phyloP scores from a whole-genome alignment of 2,329 filamentous ascomycete species.

The Fusarium decemcellulare region DNA sequence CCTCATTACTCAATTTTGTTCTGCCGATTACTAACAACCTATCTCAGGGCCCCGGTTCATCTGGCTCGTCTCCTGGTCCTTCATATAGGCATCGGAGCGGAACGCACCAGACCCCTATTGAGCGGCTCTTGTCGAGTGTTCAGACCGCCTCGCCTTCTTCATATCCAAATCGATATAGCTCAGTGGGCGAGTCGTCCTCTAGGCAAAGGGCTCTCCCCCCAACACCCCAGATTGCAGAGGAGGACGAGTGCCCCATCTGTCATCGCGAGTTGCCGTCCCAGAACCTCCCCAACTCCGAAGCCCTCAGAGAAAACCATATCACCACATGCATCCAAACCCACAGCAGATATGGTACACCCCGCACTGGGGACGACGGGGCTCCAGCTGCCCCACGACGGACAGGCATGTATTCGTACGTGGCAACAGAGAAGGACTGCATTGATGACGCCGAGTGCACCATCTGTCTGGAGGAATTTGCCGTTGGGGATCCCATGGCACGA shows the following conservation, averaged over 20 bases:
- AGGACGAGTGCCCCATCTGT: slow-evolving; percentile 86
- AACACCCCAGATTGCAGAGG: slow-evolving; percentile 72
- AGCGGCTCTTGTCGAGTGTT: slow-evolving; percentile 56
- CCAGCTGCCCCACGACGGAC: slow-evolving; percentile 62
- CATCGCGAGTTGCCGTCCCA: slow-evolving; percentile 77
- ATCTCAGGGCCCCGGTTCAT: slow-evolving; percentile 33
- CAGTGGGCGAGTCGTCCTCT: slow-evolving; percentile 52
- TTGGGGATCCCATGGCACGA: slow-evolving; percentile 74
- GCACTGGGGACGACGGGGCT: slow-evolving; percentile 44
- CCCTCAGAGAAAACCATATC: slow-evolving; percentile 71
- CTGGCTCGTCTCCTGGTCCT: slow-evolving; percentile 43
- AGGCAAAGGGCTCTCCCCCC: slow-evolving; percentile 57
- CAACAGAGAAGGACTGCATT: slow-evolving; percentile 79
- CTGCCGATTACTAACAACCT: slow-evolving; percentile 12
- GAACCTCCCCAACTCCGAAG: slow-evolving; percentile 66
- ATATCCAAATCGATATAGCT: slow-evolving; percentile 51
- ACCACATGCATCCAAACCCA: slow-evolving; percentile 69
- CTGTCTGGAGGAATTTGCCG: slow-evolving; percentile 76
- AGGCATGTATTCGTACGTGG: slow-evolving; percentile 74
- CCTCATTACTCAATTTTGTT: background rate
- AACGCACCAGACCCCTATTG: slow-evolving; percentile 54
- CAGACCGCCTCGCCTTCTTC: slow-evolving; percentile 51
- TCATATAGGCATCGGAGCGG: slow-evolving; percentile 49
- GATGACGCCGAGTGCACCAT: slow-evolving; percentile 78
- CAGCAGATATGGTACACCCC: slow-evolving; percentile 62